Evolutionary conservation across 352 stramenopile genomes (phyloP), one percentile per base, ranked within the genome.

Genomic region (Pythium myriotylum): DNA sequence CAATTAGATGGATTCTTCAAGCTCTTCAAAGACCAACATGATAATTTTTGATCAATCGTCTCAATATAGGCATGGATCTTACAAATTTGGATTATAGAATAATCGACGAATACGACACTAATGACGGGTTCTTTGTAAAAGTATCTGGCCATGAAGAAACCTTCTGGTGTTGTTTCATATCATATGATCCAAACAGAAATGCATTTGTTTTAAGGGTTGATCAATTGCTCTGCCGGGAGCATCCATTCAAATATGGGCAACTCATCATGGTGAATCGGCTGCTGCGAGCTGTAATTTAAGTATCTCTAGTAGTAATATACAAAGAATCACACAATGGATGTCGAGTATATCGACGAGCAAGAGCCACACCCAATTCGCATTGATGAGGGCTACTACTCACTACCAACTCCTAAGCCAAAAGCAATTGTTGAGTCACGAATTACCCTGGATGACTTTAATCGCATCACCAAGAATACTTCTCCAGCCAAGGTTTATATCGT

Each of bases 31-130:
- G 54, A 62, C 54, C 54, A 62, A 35, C 54, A 43, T 62, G 53
- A 60, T 51, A 60, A 60, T 50, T 50, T 60, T 60, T 51, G 41
- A 60, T 60, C 27, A 51, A 20, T 60, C 53, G 24, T 39, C 22
- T 62, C 45, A 47, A 54, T 54, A 55, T 60, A 60, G n/a, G 53
- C 53, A 60, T 60, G 53, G 41, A 60, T 60, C 41, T 51, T 40
- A 60, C 53, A 60, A 40, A 60, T 14, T 60, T 60, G 51, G 51
- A 58, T 48, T 58, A 58, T 26, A 46, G 20, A 47, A 48, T 58
- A 58, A 58, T 58, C 35, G 51, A 48, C 39, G 35, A 58, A 35
- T 58, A 58, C 32, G 51, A 58, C 45, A 58, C 51, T 46, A 58
- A 58, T 35, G 51, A 58, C 32, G 51, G 51, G 32, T 58, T 58